Evolutionary conservation across 2,329 filamentous ascomycete species (phyloP), one percentile per base, ranked within the genome.

Genomic region (Diplodia intermedia): DNA sequence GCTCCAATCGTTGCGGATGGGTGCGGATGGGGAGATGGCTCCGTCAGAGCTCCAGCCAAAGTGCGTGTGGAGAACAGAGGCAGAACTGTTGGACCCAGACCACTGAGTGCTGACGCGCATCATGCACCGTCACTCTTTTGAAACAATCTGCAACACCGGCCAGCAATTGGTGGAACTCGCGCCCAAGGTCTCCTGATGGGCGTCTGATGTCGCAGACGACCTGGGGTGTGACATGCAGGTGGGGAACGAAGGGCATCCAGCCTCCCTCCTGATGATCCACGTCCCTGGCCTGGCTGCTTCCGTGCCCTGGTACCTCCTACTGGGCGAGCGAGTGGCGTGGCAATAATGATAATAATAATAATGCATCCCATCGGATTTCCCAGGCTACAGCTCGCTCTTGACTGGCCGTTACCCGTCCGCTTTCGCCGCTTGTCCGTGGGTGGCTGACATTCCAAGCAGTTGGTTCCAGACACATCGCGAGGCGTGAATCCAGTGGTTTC

Each of bases 171-270:
- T 52, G 47, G 60, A 29, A 52, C 11, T 5, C 38, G 29, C 60
- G 23, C 60, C 36, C 47, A 6, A 14, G 23, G 43, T 63, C 60
- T 63, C 60, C 43, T 63, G 60, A 63, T 31, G n/a, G 50, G 60
- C 60, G 11, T 63, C 60, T 52, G 60, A 63, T n/a, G 40, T 18
- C 57, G 40, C 57, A 26, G 36, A 47, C 50, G 31, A 62, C 26
- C 47, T 63, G 60, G 60, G 60, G 43, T 47, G 43, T 47, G 43
- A 47, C 18, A 47, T 47, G 43, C 43, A 47, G 40, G 40, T 56
- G 54, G 36, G 54, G 54, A 56, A 38, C 54, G 7, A 56, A 56
- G 54, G 54, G 54, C n/a, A 47, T 5, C 38, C 31, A 33, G 31
- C 31, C 31, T n/a, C 40, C 40, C 36, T 5, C 38, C 38, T 38